Conservation (phyloP, 495 filamentous ascomycete species). For the Articulospora tetracladia region DNA sequence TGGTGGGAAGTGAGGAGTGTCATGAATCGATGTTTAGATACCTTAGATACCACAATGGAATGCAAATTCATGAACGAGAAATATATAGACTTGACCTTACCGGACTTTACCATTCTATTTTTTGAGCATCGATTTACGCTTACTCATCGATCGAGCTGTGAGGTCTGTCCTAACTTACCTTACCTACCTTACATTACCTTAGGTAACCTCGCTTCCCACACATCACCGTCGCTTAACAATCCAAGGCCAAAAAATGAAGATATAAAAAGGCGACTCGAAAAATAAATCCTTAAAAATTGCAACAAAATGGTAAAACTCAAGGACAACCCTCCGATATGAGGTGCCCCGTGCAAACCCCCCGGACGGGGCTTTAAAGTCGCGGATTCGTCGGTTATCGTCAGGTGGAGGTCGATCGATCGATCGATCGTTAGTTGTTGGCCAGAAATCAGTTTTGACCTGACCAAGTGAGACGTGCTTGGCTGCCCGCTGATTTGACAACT, state of each 20-base stretch:
- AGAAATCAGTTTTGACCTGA: not conserved
- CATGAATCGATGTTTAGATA: not conserved
- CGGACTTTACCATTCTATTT: too few species aligned
- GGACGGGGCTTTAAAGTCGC: not conserved
- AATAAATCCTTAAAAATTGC: too few species aligned
- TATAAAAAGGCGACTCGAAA: too few species aligned
- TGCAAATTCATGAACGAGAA: not conserved
- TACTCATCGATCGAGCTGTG: too few species aligned
- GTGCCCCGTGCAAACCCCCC: not conserved
- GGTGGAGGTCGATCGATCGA: too few species aligned
- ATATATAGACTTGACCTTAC: not conserved
- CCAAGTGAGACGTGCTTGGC: not conserved
- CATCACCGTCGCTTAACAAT: too few species aligned
- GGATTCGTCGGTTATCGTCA: not conserved
- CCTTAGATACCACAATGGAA: not conserved
- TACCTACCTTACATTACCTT: too few species aligned
- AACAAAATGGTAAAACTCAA: not conserved
- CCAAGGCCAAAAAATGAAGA: too few species aligned
- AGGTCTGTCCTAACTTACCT: too few species aligned
- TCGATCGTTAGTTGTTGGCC: not conserved
- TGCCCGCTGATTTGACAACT: not conserved
- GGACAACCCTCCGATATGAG: not conserved
- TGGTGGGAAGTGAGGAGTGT: slow-evolving; percentile 9
- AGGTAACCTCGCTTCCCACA: too few species aligned
- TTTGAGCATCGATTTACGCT: too few species aligned